Conservation (phyloP, 1,284 basidiomycete species). For the Rhodotorula sp. region DNA sequence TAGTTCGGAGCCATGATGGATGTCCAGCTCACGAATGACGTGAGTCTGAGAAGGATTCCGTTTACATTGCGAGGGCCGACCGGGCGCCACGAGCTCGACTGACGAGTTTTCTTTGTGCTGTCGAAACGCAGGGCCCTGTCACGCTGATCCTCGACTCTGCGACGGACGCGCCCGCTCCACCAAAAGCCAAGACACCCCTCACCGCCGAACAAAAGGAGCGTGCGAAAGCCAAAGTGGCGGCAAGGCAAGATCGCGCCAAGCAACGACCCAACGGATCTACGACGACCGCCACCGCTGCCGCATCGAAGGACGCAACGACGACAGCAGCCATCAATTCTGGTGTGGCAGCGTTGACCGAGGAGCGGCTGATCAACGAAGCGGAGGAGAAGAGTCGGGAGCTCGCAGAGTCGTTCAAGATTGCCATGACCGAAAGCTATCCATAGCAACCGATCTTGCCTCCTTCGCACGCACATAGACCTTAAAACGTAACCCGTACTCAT, state of each 20-base stretch:
- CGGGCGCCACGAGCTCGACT: neutral
- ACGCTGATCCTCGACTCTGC: constrained; percentile 42
- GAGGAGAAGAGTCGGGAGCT: constrained; percentile 19
- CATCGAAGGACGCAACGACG: neutral
- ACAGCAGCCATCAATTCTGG: neutral
- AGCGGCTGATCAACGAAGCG: constrained; percentile 11
- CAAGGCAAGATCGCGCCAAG: neutral
- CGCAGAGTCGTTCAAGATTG: constrained; percentile 29
- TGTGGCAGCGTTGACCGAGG: constrained; percentile 12
- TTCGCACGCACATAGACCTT: neutral
- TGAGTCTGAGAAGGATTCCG: neutral
- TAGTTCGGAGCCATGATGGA: constrained; percentile 44
- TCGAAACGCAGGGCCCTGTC: constrained; percentile 36
- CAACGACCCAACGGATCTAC: neutral
- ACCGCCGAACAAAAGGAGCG: constrained; percentile 21
- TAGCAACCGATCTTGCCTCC: neutral
- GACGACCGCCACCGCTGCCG: no score
- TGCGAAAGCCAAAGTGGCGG: constrained; percentile 24
- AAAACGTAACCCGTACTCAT: neutral
- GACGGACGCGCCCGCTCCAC: constrained; percentile 19
- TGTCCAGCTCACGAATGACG: constrained; percentile 41
- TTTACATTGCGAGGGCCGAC: no score
- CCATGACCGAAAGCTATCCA: constrained; percentile 6
- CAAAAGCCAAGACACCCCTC: constrained; percentile 3
- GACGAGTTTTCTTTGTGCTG: neutral